Percentiles rank a stretch among this genome's conserved stretches.
These are phyloP conservation scores for Inga oerstediana DNA, from an alignment of 306 rosid species.

Conservation along the genomic window DNA sequence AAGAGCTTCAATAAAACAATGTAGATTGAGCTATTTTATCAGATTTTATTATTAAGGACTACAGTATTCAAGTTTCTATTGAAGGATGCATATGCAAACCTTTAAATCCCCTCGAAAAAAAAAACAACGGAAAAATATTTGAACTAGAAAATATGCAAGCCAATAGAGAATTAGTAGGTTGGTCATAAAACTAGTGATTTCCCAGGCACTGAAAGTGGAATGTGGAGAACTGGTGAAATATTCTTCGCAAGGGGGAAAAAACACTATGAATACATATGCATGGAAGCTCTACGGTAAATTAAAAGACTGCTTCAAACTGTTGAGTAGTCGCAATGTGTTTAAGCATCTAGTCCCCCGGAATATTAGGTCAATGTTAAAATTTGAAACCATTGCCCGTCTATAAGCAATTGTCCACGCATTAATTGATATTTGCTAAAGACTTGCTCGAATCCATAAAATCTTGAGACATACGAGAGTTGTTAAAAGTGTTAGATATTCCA, in stretches of 20 bases:
- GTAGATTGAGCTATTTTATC: conserved; percentile 14
- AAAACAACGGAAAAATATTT: not conserved
- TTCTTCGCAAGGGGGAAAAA: not conserved
- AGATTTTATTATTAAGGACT: not conserved
- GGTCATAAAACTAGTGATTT: not conserved
- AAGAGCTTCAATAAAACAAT: not conserved
- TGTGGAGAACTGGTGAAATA: not conserved
- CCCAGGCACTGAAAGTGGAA: not conserved
- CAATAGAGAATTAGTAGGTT: no score
- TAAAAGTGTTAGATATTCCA: conserved; percentile 17
- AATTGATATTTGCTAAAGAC: conserved; percentile 26
- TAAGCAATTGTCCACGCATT: not conserved
- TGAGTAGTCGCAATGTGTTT: not conserved
- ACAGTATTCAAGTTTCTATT: not conserved
- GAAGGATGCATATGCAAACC: not conserved
- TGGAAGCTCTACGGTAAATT: not conserved
- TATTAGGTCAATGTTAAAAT: not conserved
- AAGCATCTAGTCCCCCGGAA: conserved; percentile 2
- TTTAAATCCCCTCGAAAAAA: not conserved
- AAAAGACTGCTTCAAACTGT: not conserved
- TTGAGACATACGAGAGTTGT: conserved; percentile 3
- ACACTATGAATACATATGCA: not conserved
- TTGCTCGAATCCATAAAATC: not conserved
- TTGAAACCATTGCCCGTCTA: not conserved
- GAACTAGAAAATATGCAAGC: not conserved